Evolutionary conservation across 1,284 basidiomycete genomes (phyloP).

Genomic region (Marasmius oreades): DNA sequence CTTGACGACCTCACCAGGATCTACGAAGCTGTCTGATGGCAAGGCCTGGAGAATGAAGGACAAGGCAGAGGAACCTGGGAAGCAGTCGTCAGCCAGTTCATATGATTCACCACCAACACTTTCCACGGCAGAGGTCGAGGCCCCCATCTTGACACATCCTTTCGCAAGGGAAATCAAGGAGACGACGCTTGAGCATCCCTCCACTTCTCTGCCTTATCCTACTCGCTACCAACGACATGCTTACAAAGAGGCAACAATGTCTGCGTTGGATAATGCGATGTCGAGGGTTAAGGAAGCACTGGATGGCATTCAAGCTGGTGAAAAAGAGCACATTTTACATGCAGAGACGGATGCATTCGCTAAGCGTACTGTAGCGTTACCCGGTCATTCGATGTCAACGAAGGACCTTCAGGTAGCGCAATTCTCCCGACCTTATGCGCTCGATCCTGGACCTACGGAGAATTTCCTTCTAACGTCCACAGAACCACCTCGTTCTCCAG

Average conservation of each 20-base stretch:
- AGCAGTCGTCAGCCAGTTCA: not conserved
- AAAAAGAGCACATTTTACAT: slow-evolving; percentile 25
- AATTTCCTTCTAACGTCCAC: slow-evolving; percentile 45
- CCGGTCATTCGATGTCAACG: slow-evolving; percentile 10
- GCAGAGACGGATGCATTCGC: slow-evolving; percentile 22
- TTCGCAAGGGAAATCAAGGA: not conserved
- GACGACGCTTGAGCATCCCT: not conserved
- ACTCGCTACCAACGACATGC: slow-evolving; percentile 18
- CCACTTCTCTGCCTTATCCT: not conserved
- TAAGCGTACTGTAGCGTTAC: slow-evolving; percentile 15
- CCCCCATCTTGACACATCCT: not conserved
- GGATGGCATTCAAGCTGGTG: slow-evolving; percentile 60
- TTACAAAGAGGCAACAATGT: slow-evolving; percentile 69
- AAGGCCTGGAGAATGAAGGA: slow-evolving; percentile 39
- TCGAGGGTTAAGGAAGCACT: slow-evolving; percentile 86
- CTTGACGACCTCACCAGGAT: slow-evolving; percentile 12
- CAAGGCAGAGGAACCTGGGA: not conserved
- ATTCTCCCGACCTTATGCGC: slow-evolving; percentile 40
- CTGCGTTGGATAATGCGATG: slow-evolving; percentile 80
- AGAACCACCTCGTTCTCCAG: slow-evolving; percentile 53
- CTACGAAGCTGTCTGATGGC: slow-evolving; percentile 28
- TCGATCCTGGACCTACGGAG: slow-evolving; percentile 39
- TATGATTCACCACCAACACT: not conserved
- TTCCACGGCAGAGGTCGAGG: not conserved
- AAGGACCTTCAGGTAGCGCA: slow-evolving; percentile 55